These are phyloP conservation scores for Cicer bijugum DNA, from an alignment of 306 rosid genomes.

Conservation along the genomic window DNA sequence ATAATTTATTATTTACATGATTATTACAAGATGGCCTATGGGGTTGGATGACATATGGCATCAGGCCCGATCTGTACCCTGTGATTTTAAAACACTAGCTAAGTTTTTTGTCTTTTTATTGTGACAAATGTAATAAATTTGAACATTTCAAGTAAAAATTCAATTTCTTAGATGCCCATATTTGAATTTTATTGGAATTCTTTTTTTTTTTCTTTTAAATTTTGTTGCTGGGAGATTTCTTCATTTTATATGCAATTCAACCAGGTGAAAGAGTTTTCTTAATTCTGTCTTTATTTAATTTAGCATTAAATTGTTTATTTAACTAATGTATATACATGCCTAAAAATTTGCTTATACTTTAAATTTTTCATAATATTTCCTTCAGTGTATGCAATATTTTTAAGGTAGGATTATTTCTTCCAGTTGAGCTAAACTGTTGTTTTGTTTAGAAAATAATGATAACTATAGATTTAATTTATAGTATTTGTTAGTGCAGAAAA, in stretches of 20 bases:
- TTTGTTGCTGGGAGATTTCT: neutral
- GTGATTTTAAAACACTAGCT: slow-evolving; percentile 19
- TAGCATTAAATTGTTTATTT: neutral
- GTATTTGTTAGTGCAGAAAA: no score
- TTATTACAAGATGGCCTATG: neutral
- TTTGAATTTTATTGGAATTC: slow-evolving; percentile 36
- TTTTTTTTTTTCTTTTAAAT: neutral
- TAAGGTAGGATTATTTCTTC: no score
- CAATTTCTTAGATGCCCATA: slow-evolving; percentile 26
- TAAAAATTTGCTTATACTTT: neutral
- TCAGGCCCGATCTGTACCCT: slow-evolving; percentile 30
- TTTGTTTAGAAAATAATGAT: no score
- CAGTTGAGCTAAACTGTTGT: no score
- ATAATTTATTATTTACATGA: slow-evolving; percentile 2
- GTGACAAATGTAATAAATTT: neutral
- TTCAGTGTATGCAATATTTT: neutral
- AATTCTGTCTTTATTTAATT: neutral
- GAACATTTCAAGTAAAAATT: neutral
- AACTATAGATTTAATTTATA: no score
- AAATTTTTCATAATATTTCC: neutral
- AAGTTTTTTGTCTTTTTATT: slow-evolving; percentile 43
- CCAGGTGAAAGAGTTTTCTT: neutral
- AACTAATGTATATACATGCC: no score
- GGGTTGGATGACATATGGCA: slow-evolving; percentile 27
- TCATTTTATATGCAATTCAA: neutral